phyloP scores from a whole-genome alignment of 371 early-diverging fungal genomes.

The Mucor piriformis region DNA sequence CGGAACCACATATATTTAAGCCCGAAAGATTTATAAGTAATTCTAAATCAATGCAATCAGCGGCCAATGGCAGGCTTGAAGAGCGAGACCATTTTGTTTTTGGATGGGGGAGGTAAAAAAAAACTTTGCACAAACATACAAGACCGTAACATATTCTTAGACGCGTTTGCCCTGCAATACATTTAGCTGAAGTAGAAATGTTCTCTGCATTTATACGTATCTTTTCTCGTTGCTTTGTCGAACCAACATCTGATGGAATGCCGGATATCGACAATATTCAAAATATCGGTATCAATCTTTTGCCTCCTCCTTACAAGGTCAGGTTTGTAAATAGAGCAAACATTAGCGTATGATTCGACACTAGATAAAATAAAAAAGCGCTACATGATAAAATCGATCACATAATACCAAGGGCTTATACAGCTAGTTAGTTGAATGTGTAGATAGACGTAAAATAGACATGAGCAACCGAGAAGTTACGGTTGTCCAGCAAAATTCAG shows the following conservation, averaged over 20 bases:
- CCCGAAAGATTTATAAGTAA: conserved; percentile 23
- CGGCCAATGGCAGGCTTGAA: conserved; percentile 21
- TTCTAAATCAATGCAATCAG: conserved; percentile 11
- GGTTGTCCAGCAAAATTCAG: no score
- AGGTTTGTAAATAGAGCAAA: conserved; percentile 5
- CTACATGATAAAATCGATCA: no score
- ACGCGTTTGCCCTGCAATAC: conserved; percentile 22
- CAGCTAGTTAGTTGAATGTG: no score
- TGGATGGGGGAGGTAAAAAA: conserved; percentile 30
- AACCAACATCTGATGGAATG: not conserved
- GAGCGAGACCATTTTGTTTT: conserved; percentile 24
- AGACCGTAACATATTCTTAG: no score
- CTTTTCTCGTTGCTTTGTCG: conserved; percentile 2
- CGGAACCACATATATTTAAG: conserved; percentile 14
- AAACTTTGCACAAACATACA: no score
- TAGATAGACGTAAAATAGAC: no score
- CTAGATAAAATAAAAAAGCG: no score
- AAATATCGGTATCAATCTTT: not conserved
- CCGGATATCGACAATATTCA: conserved; percentile 2
- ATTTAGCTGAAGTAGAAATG: conserved; percentile 14
- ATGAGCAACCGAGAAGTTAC: no score
- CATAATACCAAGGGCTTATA: no score
- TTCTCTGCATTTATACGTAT: conserved; percentile 5
- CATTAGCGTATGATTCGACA: no score
- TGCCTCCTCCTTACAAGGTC: conserved; percentile 5